Evolutionary conservation across 1,284 basidiomycete genomes (phyloP).

Genomic region (Melanopsichium pennsylvanicum): DNA sequence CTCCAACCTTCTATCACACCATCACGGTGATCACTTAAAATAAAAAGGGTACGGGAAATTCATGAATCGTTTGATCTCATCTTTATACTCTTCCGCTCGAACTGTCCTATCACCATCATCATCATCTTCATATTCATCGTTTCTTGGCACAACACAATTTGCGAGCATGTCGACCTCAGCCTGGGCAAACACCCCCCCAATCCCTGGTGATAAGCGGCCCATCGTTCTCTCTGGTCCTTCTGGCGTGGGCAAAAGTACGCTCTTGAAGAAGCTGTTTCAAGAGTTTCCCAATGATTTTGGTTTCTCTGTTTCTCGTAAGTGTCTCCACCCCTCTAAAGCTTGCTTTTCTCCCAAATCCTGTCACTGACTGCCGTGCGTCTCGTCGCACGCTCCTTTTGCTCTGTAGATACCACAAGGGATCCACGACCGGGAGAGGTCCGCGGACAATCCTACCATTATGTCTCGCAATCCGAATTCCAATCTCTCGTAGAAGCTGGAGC

Average conservation of each 20-base stretch:
- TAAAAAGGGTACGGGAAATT: background rate
- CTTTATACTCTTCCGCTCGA: background rate
- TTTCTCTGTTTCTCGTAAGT: conserved; percentile 87
- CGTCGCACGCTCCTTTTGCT: conserved; percentile 15
- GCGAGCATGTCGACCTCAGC: conserved; percentile 28
- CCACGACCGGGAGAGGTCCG: conserved; percentile 84
- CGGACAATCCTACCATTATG: conserved; percentile 74
- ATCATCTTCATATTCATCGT: too few relatives aligned
- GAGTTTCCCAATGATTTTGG: conserved; percentile 87
- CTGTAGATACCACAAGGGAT: conserved; percentile 84
- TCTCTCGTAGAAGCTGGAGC: conserved; percentile 69
- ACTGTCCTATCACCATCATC: background rate
- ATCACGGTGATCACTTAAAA: background rate
- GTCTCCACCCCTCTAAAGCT: conserved; percentile 22
- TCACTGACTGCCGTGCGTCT: too few relatives aligned
- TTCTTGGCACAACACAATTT: background rate
- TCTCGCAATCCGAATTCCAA: conserved; percentile 69
- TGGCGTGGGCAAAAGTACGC: conserved; percentile 92
- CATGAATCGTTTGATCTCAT: conserved; percentile 5
- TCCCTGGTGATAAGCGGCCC: conserved; percentile 67
- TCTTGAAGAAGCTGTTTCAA: conserved; percentile 82
- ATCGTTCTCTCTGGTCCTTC: conserved; percentile 83
- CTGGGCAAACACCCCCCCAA: conserved; percentile 42
- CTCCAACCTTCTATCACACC: background rate
- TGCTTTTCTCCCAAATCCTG: too few relatives aligned